phyloP scores from a whole-genome alignment of 208 protist species.

The Crithidia sp. region DNA sequence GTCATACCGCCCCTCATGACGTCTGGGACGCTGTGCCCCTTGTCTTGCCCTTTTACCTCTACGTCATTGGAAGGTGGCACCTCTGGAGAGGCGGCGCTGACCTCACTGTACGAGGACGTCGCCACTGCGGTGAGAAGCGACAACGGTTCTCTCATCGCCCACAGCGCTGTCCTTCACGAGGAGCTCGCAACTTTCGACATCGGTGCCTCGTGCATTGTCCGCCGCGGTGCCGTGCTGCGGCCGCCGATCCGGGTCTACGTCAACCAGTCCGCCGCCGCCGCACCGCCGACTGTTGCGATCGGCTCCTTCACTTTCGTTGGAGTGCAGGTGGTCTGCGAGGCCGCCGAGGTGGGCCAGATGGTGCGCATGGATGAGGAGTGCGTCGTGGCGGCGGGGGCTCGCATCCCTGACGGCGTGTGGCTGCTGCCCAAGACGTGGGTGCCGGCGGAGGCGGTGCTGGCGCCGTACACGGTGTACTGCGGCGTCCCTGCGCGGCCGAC shows the following conservation, averaged over 20 bases:
- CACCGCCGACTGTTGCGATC: constrained; percentile 33
- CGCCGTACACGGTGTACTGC: constrained; percentile 62
- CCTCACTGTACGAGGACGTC: constrained; percentile 15
- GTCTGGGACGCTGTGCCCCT: constrained; percentile 21
- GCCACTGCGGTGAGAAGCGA: background rate
- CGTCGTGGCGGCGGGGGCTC: constrained; percentile 53
- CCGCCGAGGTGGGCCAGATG: constrained; percentile 48
- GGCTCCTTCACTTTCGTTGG: constrained; percentile 61
- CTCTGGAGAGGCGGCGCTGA: constrained; percentile 3
- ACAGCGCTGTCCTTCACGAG: constrained; percentile 37
- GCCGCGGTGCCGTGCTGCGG: constrained; percentile 44
- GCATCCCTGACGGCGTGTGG: constrained; percentile 70
- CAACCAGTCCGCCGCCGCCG: constrained; percentile 38
- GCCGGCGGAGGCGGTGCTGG: constrained; percentile 52
- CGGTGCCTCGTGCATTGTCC: constrained; percentile 39
- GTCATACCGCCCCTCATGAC: constrained; percentile 47
- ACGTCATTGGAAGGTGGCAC: background rate
- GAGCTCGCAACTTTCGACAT: constrained; percentile 44
- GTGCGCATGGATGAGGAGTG: constrained; percentile 67
- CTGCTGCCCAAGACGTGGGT: constrained; percentile 53
- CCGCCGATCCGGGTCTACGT: constrained; percentile 55
- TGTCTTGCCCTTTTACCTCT: background rate
- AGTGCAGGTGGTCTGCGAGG: constrained; percentile 61
- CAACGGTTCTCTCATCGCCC: background rate
- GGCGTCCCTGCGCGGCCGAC: constrained; percentile 51